Evolutionary conservation across 1,284 basidiomycete species (phyloP).

Genomic region (Moniliophthora roreri): DNA sequence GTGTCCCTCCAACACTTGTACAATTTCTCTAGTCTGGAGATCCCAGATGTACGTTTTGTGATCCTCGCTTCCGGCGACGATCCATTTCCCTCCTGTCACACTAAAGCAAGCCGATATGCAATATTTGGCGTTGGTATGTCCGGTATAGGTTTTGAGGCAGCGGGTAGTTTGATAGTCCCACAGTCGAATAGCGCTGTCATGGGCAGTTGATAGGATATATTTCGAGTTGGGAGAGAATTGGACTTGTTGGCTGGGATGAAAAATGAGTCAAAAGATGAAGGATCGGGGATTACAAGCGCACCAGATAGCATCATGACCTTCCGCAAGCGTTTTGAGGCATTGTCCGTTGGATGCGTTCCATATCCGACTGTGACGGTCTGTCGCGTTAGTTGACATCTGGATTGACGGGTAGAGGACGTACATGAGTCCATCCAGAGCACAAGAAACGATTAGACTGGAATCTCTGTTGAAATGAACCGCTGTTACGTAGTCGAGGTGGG

Average conservation of each 20-base stretch:
- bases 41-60: slow-evolving; percentile 91
- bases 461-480: slow-evolving; percentile 94
- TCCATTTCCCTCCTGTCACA: slow-evolving; percentile 84
- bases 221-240: slow-evolving; percentile 94
- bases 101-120: slow-evolving; percentile 81
- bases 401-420: slow-evolving; percentile 37
- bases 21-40: slow-evolving; percentile 80
- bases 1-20: slow-evolving; percentile 80
- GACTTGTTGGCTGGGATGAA: slow-evolving; percentile 68
- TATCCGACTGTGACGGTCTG: slow-evolving; percentile 65
- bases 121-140: slow-evolving; percentile 79
- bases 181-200: slow-evolving; percentile 88
- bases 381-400: slow-evolving; percentile 7
- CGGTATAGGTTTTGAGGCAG: slow-evolving; percentile 89
- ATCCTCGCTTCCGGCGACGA: slow-evolving; percentile 91
- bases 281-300: slow-evolving; percentile 33
- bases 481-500: slow-evolving; percentile 94
- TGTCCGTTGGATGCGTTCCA: slow-evolving; percentile 94
- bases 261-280: slow-evolving; percentile 3
- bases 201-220: slow-evolving; percentile 89
- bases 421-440: slow-evolving; percentile 93
- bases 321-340: slow-evolving; percentile 94
- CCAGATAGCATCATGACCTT: slow-evolving; percentile 88
- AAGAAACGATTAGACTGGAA: slow-evolving; percentile 88
- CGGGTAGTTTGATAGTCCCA: slow-evolving; percentile 95